phyloP scores from a whole-genome alignment of 2,329 filamentous ascomycete genomes.

The Raffaelea deltoideospora region DNA sequence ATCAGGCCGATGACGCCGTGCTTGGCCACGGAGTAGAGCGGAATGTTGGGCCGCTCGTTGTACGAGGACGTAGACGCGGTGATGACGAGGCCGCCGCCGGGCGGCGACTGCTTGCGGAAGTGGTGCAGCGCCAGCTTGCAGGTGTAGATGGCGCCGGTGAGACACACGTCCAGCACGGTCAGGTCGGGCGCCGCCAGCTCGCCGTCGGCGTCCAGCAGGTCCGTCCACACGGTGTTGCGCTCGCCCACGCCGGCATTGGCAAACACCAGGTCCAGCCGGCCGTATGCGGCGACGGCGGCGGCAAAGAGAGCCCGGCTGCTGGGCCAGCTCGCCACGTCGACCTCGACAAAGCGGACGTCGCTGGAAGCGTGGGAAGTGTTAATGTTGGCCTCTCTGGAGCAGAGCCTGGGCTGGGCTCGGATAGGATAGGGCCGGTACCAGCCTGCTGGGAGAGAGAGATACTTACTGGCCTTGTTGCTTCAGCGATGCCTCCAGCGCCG shows the following conservation, averaged over 20 bases:
- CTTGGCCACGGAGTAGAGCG: constrained; percentile 19
- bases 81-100: not conserved
- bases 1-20: constrained; percentile 18
- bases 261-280: constrained; percentile 29
- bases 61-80: not conserved
- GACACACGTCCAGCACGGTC: not conserved
- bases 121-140: not conserved
- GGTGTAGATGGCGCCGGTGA: not conserved
- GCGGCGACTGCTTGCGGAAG: not conserved
- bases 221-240: constrained; percentile 3
- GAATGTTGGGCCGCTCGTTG: constrained; percentile 9
- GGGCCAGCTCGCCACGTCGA: constrained; percentile 8
- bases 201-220: not conserved
- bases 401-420: too few relatives aligned
- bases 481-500: constrained; percentile 1
- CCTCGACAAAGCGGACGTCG: constrained; percentile 4
- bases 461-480: not conserved
- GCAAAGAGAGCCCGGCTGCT: constrained; percentile 3
- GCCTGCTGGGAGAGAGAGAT: not conserved
- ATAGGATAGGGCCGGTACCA: too few relatives aligned
- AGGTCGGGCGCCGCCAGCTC: not conserved
- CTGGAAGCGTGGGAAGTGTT: not conserved
- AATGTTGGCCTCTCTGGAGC: too few relatives aligned
- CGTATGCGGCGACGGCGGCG: not conserved
- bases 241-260: constrained; percentile 32